A percentile compares a stretch with the other conserved stretches of the same genome.
Conservation (phyloP, 2,329 filamentous ascomycete genomes). For the Scortechinia acanthostroma region DNA sequence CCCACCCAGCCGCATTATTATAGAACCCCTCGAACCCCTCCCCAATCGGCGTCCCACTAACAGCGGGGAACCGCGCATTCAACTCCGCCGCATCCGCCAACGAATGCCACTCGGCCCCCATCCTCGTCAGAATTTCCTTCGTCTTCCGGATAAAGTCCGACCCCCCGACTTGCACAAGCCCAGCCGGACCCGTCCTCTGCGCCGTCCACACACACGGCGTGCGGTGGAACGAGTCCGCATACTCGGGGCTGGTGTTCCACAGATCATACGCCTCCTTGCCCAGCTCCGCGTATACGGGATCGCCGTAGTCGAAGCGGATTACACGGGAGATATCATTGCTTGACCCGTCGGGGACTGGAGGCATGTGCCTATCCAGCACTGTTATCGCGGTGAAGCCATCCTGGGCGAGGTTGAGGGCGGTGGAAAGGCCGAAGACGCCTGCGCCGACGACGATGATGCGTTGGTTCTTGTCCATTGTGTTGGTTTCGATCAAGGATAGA, state of each 20-base stretch:
- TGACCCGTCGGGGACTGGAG: slow-evolving; percentile 19
- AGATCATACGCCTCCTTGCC: slow-evolving; percentile 13
- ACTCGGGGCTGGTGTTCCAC: background rate
- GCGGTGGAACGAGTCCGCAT: background rate
- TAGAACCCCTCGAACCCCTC: background rate
- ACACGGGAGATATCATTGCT: slow-evolving; percentile 27
- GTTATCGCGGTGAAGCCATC: slow-evolving; percentile 3
- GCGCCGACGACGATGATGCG: slow-evolving; percentile 5
- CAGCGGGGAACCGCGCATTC: background rate
- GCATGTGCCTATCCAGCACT: slow-evolving; percentile 3
- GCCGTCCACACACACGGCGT: background rate
- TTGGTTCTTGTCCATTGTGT: background rate
- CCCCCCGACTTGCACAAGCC: background rate
- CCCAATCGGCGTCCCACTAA: background rate
- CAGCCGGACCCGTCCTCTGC: background rate
- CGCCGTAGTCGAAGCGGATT: slow-evolving; percentile 22
- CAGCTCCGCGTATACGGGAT: slow-evolving; percentile 14
- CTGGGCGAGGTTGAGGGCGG: slow-evolving; percentile 3
- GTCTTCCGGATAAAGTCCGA: background rate
- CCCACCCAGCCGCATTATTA: slow-evolving; percentile 3
- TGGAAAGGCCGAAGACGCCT: slow-evolving; percentile 5
- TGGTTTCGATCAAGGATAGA: no score
- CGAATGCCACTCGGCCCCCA: background rate
- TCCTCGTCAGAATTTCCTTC: background rate
- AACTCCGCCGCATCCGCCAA: background rate